Evolutionary conservation across 768 basidiomycete species (phyloP).

Genomic region (Collybia mongolica): DNA sequence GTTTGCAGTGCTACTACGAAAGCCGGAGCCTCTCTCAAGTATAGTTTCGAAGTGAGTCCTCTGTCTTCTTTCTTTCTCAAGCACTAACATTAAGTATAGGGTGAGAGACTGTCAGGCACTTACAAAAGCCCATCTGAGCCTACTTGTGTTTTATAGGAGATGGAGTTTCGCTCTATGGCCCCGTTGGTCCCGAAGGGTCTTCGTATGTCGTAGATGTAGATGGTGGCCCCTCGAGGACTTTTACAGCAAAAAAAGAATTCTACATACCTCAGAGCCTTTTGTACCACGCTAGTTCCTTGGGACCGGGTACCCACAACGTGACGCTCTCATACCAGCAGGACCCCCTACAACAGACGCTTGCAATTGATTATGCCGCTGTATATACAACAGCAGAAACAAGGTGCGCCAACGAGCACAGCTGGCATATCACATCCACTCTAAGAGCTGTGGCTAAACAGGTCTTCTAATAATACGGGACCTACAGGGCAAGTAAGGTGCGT

Average conservation of each 20-base stretch:
- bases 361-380: conserved; percentile 27
- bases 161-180: conserved; percentile 43
- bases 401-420: too few species aligned
- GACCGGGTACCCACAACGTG: conserved; percentile 17
- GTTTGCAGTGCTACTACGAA: conserved; percentile 28
- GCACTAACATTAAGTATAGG: too few species aligned
- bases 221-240: conserved; percentile 16
- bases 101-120: too few species aligned
- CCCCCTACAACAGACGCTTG: conserved; percentile 14
- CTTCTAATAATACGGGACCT: too few species aligned
- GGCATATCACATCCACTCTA: too few species aligned
- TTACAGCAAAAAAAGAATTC: conserved; percentile 18
- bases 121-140: too few species aligned
- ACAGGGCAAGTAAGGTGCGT: too few species aligned
- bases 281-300: conserved; percentile 14
- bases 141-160: conserved; percentile 26
- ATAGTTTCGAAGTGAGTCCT: conserved; percentile 36
- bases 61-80: too few species aligned
- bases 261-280: conserved; percentile 24
- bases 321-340: conserved; percentile 26
- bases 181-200: conserved; percentile 34
- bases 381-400: not conserved
- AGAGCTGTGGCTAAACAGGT: too few species aligned
- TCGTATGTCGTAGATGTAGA: conserved; percentile 36
- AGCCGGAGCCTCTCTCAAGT: conserved; percentile 27